Base-by-base conservation (phyloP, 495 filamentous ascomycete genomes). In the Xylaria curta region DNA sequence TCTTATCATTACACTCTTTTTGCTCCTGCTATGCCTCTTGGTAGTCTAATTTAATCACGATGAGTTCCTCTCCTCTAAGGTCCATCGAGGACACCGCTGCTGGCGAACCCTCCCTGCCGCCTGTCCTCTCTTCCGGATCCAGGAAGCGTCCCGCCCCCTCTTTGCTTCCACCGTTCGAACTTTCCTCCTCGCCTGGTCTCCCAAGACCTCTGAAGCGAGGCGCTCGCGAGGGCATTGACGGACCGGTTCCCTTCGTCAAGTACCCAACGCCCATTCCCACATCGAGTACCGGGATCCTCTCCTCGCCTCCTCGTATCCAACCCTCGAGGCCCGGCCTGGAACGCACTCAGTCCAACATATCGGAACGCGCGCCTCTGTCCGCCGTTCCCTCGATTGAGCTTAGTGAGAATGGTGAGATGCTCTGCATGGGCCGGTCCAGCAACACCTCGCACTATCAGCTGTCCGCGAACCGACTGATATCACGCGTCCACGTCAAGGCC, bases 181-280 rank as follows among this genome's bases (percentile, higher is more conserved):
- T 92, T 68, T 95, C 93, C 63, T 97, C 94, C 15, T 97, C 95
- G 40, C 96, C 95, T 33, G 89, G 85, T 70, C 88, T 95, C 69
- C 93, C 94, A 73, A 87, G 92, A 51, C 89, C 92, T 17, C 83
- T 85, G 66, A 92, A 94, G 84, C 88, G 92, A 80, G 85, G 89
- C 78, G 88, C 89, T 80, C 86, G 89, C 74, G 86, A 87, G 71
- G 82, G 86, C 49, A 80, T 76, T 61, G 71, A 79, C 64, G 77
- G 71, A 17, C 79, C 81, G 21, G 79, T 74, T 73, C 78, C 84
- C 40, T 86, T 84, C 72, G 72, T 84, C 73, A 89, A 89, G 76
- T 94, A 98, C 82, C 96, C 95, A 40, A 97, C 95, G 1, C 95
- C 95, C 0, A 89, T 97, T 26, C 94, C 94, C 60, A 97, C 95